Evolutionary conservation across 1,284 basidiomycete species (phyloP), one percentile per base, ranked within the genome.

Genomic region (Cutaneotrichosporon arboriforme): DNA sequence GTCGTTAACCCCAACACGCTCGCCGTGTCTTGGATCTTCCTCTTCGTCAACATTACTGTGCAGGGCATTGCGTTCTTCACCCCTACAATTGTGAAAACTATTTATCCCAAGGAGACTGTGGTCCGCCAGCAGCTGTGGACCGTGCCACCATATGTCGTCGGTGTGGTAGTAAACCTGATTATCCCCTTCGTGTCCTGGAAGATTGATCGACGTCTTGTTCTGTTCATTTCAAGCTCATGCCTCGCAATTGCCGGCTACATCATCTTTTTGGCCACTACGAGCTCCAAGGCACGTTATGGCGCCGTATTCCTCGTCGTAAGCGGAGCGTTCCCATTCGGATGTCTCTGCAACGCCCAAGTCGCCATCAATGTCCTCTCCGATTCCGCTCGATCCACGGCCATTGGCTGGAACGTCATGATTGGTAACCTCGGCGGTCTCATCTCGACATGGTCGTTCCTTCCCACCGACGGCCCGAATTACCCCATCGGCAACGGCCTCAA

Each of bases 21-120:
- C 17, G 49, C 60, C 17, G 53, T 61, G 36, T 63, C 70, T 2
- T 31, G 67, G 21, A 69, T 73, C 51, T 75, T 74, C 63, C 48
- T 77, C 4, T 55, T 77, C 46, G 66, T 75, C 62, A 77, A 77
- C 65, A 66, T 74, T 37, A 66, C 66, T 7, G 68, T 69, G 1
- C 68, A 71, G 46, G 64, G 69, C 8, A 54, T 68, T 3, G 69
- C 66, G 5, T 68, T 73, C 48, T 75, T 75, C 61, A 49, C 69
- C 3, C 67, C 70, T 0, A 70, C 72, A 3, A 67, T 76, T 17
- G 68, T 77, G 14, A 33, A 52, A 0, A 68, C 60, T 9, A 65
- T 66, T 51, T 69, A 69, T 49, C 66, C 66, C 4, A 50, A 43
- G 5, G 51, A 54, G 3, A 42, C 59, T 3, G 52, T 31, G 26